Evolutionary conservation across 2,329 filamentous ascomycete species (phyloP).

Genomic region (Lasiodiplodia sp.): DNA sequence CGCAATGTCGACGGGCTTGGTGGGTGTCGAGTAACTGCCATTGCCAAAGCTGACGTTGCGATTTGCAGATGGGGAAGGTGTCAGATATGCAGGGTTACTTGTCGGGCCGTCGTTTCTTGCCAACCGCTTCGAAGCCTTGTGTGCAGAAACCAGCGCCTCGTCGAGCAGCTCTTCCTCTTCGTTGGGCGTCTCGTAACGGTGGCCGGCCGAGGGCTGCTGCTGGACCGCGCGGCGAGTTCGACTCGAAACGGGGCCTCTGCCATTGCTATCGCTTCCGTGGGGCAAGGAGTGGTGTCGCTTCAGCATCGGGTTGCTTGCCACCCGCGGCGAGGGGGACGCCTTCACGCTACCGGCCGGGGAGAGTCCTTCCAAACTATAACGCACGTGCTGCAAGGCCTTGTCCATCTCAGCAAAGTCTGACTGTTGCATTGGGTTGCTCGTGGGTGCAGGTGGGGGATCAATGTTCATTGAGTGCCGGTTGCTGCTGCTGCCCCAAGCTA

Average conservation of each 20-base stretch:
- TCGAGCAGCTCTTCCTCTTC: conserved; percentile 96
- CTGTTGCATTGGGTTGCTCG: conserved; percentile 50
- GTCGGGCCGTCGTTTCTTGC: conserved; percentile 52
- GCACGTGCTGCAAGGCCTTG: conserved; percentile 66
- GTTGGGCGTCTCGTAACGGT: conserved; percentile 91
- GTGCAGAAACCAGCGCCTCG: conserved; percentile 81
- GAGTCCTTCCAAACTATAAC: conserved; percentile 61
- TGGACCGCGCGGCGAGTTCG: conserved; percentile 80
- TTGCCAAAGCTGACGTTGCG: conserved; percentile 80
- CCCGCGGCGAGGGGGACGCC: conserved; percentile 44
- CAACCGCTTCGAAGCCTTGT: conserved; percentile 75
- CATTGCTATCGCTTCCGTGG: conserved; percentile 32
- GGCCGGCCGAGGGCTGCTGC: conserved; percentile 73
- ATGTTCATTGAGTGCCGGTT: conserved; percentile 76
- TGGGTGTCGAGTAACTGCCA: conserved; percentile 66
- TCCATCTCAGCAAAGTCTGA: conserved; percentile 67
- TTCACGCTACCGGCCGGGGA: conserved; percentile 41
- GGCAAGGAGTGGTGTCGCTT: conserved; percentile 57
- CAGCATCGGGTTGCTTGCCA: conserved; percentile 55
- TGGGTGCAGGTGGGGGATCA: conserved; percentile 57
- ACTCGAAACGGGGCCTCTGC: conserved; percentile 71
- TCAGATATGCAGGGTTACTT: conserved; percentile 63
- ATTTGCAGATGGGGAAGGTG: conserved; percentile 81
- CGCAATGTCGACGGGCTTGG: conserved; percentile 74
- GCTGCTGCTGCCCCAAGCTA: conserved; percentile 75